A percentile compares a stretch with the other conserved stretches of the same genome.
Conservation (phyloP, 2,329 filamentous ascomycete genomes). For the Dendryphion nanum region DNA sequence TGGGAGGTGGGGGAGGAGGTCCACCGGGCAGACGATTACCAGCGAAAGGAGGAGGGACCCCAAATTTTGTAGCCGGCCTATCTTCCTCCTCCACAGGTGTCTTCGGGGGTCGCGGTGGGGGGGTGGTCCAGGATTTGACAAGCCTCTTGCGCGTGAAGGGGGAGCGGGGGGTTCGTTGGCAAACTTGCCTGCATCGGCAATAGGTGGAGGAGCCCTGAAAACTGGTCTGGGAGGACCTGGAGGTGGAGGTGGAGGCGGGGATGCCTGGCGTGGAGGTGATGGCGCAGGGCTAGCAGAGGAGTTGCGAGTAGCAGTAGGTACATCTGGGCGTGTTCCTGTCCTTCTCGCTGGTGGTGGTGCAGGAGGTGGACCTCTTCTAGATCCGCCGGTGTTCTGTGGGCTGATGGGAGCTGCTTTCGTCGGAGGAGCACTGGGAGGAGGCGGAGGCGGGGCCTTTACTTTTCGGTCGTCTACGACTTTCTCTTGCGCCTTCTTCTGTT, state of each 20-base stretch:
- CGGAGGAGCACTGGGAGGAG: slow-evolving; percentile 46
- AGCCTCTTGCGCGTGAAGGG: slow-evolving; percentile 50
- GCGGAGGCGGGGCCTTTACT: slow-evolving; percentile 60
- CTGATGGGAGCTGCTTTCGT: slow-evolving; percentile 49
- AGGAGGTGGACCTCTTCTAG: slow-evolving; percentile 61
- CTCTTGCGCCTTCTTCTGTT: slow-evolving; percentile 59
- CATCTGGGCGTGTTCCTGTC: slow-evolving; percentile 40
- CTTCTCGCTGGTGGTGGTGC: slow-evolving; percentile 56
- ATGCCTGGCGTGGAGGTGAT: slow-evolving; percentile 66
- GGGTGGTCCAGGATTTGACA: slow-evolving; percentile 59
- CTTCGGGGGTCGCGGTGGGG: slow-evolving; percentile 58
- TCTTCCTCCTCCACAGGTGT: slow-evolving; percentile 61
- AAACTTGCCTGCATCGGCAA: slow-evolving; percentile 87
- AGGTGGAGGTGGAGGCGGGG: slow-evolving; percentile 61
- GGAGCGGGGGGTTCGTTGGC: slow-evolving; percentile 53
- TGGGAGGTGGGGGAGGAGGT: slow-evolving; percentile 77
- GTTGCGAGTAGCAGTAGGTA: slow-evolving; percentile 35
- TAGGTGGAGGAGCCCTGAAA: slow-evolving; percentile 82
- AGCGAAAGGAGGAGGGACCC: slow-evolving; percentile 76
- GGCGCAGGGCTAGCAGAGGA: slow-evolving; percentile 56
- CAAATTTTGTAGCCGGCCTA: slow-evolving; percentile 60
- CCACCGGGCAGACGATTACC: slow-evolving; percentile 59
- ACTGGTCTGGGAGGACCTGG: slow-evolving; percentile 57
- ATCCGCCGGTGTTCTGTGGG: slow-evolving; percentile 61
- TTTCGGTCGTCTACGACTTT: slow-evolving; percentile 49